Conservation (phyloP, 2,329 filamentous ascomycete species). For the Xylaria multiplex region DNA sequence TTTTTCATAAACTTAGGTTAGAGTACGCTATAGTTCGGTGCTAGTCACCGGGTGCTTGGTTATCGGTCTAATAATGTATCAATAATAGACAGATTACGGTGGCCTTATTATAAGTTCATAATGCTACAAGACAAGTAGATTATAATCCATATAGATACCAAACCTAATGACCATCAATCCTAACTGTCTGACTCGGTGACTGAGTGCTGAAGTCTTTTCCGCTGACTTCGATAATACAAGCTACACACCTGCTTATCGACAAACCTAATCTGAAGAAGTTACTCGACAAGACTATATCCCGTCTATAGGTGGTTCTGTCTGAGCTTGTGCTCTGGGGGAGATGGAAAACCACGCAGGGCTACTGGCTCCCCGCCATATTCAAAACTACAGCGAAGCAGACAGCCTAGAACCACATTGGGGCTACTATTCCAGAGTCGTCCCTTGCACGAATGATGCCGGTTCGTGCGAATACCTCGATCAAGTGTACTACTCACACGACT, state of each 20-base stretch:
- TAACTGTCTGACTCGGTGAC: neutral
- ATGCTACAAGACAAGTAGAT: neutral
- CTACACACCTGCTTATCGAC: no score
- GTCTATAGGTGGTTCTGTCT: neutral
- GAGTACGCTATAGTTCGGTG: neutral
- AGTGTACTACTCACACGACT: constrained; percentile 61
- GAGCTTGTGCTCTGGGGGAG: constrained; percentile 12
- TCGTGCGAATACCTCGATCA: constrained; percentile 67
- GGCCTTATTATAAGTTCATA: constrained; percentile 10
- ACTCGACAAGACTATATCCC: constrained; percentile 1
- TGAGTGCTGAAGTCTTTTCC: neutral
- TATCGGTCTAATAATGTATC: neutral
- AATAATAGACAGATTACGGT: neutral
- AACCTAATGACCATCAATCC: neutral
- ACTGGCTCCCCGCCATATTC: constrained; percentile 54
- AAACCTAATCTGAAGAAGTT: neutral
- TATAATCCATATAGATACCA: neutral
- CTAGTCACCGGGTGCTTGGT: neutral
- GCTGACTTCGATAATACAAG: neutral
- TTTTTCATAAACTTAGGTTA: constrained; percentile 4
- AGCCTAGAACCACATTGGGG: constrained; percentile 63
- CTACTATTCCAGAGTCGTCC: constrained; percentile 62
- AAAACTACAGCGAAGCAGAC: constrained; percentile 54
- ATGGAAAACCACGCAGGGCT: constrained; percentile 42
- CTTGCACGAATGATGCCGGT: constrained; percentile 66